Conservation (phyloP, 2,329 filamentous ascomycete species). For the Tolypocladium ovalisporum region DNA sequence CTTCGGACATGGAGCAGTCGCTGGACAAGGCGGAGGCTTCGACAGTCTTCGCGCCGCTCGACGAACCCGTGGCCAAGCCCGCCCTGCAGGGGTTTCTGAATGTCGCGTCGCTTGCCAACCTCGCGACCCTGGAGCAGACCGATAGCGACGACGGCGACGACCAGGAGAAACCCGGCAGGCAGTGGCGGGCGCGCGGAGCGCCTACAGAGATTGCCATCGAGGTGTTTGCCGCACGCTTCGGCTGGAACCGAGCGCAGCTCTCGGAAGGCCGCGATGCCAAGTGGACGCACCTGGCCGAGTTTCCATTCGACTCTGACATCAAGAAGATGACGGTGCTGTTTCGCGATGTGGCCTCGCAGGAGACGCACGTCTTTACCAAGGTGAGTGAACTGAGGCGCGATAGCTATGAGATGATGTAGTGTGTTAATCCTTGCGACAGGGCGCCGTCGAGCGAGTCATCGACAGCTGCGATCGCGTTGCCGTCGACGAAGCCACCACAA, state of each 20-base stretch:
- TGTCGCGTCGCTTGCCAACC: constrained; percentile 53
- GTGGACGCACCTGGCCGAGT: constrained; percentile 54
- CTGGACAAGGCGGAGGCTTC: constrained; percentile 28
- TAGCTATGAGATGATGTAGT: neutral
- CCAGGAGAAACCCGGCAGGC: constrained; percentile 13
- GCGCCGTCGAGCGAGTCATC: constrained; percentile 58
- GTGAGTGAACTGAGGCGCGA: constrained; percentile 21
- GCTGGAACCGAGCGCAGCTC: constrained; percentile 45
- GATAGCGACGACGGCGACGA: constrained; percentile 31
- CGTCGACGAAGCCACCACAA: constrained; percentile 28
- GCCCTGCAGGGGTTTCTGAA: constrained; percentile 46
- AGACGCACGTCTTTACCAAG: constrained; percentile 47
- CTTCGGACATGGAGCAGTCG: constrained; percentile 22
- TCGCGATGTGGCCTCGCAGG: constrained; percentile 24
- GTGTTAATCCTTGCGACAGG: constrained; percentile 13
- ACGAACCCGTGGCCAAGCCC: constrained; percentile 28
- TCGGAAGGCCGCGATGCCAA: constrained; percentile 34
- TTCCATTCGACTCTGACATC: constrained; percentile 63
- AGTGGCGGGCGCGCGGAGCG: constrained; percentile 55
- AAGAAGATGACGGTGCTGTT: constrained; percentile 72
- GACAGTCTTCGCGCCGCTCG: neutral
- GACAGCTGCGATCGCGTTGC: constrained; percentile 46
- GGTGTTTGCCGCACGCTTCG: constrained; percentile 60
- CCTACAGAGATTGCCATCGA: constrained; percentile 62
- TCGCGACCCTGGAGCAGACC: constrained; percentile 48